Conservation (phyloP, 2,329 filamentous ascomycete species). For the Amylocarpus encephaloides region DNA sequence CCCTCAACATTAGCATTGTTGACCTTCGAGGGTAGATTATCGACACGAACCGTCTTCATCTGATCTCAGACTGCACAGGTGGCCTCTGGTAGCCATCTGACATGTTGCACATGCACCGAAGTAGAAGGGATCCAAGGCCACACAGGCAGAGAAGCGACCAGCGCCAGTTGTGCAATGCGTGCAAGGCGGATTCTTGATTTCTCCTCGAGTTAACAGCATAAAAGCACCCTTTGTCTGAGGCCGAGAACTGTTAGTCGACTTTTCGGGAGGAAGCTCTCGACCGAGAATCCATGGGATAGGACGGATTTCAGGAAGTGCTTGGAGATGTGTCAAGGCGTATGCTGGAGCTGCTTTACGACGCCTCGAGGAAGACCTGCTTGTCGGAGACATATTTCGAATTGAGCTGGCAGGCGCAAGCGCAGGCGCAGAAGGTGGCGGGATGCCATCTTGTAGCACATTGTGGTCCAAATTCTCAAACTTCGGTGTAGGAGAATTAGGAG, state of each 20-base stretch:
- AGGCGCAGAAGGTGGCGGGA: background rate
- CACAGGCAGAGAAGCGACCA: slow-evolving; percentile 19
- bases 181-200: slow-evolving; percentile 17
- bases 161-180: slow-evolving; percentile 15
- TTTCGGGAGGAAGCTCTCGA: slow-evolving; percentile 16
- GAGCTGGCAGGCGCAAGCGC: background rate
- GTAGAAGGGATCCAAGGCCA: slow-evolving; percentile 20
- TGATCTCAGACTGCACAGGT: slow-evolving; percentile 17
- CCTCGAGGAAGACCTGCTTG: background rate
- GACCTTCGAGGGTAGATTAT: background rate
- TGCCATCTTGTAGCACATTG: background rate
- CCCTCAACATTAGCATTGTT: background rate
- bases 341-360: slow-evolving; percentile 5
- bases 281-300: slow-evolving; percentile 21
- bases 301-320: slow-evolving; percentile 19
- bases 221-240: slow-evolving; percentile 21
- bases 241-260: slow-evolving; percentile 15
- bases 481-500: background rate
- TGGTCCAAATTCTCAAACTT: background rate
- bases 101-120: slow-evolving; percentile 24
- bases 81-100: slow-evolving; percentile 21
- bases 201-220: slow-evolving; percentile 18
- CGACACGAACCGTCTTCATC: slow-evolving; percentile 8
- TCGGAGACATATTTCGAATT: background rate
- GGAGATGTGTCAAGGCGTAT: slow-evolving; percentile 10